Conservation (phyloP, 73 alveolate species). For the Tetrahymena malaccensis region DNA sequence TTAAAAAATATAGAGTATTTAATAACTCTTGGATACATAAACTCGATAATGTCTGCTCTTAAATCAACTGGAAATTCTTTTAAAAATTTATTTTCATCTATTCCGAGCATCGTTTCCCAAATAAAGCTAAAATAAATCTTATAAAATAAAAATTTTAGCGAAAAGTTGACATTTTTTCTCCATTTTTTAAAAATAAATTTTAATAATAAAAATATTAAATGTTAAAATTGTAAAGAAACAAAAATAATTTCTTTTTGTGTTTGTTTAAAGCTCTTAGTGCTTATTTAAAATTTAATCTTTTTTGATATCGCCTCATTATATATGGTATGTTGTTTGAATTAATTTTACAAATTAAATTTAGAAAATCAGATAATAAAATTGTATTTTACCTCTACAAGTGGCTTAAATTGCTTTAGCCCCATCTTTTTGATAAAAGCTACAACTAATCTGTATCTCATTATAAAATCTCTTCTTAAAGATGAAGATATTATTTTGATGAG, state of each 20-base stretch:
- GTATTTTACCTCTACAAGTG: background rate
- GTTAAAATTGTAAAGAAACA: too few relatives aligned
- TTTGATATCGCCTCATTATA: too few relatives aligned
- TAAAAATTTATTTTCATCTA: background rate
- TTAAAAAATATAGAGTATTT: background rate
- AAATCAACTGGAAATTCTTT: background rate
- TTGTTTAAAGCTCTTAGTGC: too few relatives aligned
- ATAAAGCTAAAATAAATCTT: background rate
- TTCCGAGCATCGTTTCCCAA: background rate
- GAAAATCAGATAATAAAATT: too few relatives aligned
- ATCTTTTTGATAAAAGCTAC: background rate
- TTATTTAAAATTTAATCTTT: too few relatives aligned
- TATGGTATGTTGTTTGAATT: too few relatives aligned
- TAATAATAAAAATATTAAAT: background rate
- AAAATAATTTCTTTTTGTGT: too few relatives aligned
- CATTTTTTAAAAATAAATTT: background rate
- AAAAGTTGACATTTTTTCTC: too few relatives aligned
- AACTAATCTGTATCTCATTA: background rate
- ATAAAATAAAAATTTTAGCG: background rate
- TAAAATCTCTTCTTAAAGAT: background rate
- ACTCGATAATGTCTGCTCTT: background rate
- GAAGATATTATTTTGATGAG: background rate
- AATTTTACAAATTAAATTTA: too few relatives aligned
- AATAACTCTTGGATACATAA: background rate
- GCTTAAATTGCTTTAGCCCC: background rate